Percentiles rank a stretch among this genome's conserved stretches.
These are phyloP conservation scores for Amphibolis antarctica DNA, from an alignment of 106 monocot species.

Conservation along the genomic window DNA sequence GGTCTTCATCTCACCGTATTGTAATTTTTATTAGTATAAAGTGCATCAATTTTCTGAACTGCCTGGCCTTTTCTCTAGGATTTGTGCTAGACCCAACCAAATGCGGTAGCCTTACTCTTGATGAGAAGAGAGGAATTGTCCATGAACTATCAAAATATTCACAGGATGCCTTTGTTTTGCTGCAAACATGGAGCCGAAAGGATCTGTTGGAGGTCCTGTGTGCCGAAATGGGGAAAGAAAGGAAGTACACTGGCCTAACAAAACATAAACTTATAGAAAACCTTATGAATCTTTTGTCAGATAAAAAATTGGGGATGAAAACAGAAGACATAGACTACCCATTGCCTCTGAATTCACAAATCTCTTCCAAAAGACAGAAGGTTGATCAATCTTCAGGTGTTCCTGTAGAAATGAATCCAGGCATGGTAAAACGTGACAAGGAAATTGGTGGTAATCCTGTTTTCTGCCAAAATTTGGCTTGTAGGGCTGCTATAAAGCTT, in stretches of 20 bases:
- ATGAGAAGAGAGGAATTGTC: conserved; percentile 60
- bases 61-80: conserved; percentile 22
- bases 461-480: conserved; percentile 51
- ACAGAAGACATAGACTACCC: conserved; percentile 19
- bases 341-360: conserved; percentile 14
- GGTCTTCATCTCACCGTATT: neutral
- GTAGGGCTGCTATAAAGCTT: conserved; percentile 33
- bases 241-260: conserved; percentile 80
- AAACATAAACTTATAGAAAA: conserved; percentile 69
- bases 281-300: conserved; percentile 50
- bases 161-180: conserved; percentile 46
- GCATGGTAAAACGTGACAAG: conserved; percentile 1
- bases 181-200: conserved; percentile 75
- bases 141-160: conserved; percentile 49
- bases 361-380: conserved; percentile 58
- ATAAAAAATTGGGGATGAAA: conserved; percentile 33
- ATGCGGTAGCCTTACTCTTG: conserved; percentile 40
- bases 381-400: conserved; percentile 48
- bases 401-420: conserved; percentile 11
- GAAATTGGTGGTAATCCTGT: conserved; percentile 7
- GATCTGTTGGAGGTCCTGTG: conserved; percentile 86
- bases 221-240: conserved; percentile 74
- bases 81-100: conserved; percentile 52
- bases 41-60: neutral
- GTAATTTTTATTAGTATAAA: neutral